Base-by-base conservation (phyloP, 2,329 filamentous ascomycete genomes). In the Aspergillus neotritici region DNA sequence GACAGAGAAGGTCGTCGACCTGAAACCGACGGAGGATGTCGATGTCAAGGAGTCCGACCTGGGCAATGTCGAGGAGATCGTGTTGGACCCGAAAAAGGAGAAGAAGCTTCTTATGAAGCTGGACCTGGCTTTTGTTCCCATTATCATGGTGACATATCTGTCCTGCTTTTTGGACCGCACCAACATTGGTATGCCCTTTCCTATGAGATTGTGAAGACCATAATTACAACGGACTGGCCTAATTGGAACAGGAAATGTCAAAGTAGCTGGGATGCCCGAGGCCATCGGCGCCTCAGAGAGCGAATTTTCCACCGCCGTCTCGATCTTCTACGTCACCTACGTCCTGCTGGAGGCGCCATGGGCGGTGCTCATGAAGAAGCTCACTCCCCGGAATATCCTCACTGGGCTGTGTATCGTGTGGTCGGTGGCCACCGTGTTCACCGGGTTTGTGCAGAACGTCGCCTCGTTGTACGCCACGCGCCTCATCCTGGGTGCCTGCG, bases 81-180 rank as follows among this genome's bases (percentile, higher is more conserved):
- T 54, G 6, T 53, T 77, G 13, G 73, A 77, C 46, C 63, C 66
- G 1, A 62, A 54, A 14, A 70, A 69, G 41, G 74, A 77, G 53
- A 61, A 56, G 38, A 70, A 65, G 41, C 58, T 77, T 2, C 64
- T 77, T 4, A 55, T 62, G 14, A 76, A 76, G 46, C 59, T 77
- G 9, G 75, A 77, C 42, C 34, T 69, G 3, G 66, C 65, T 3
- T 70, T 77, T 39, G 67, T 71, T 4, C 74, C 74, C 0, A 70
- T 79, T 42, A 74, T 80, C 45, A 78, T 77, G 69, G 58, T 77
- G 36, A 67, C 79, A 4, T 81, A 78, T 48, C 54, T 81, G 14
- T 68, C 70, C 4, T 77, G 72, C 47, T 78, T 76, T 52, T 63
- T 79, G 32, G 78, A 82, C 57, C 68, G 78, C 41, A 66, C 67